Percentiles rank a stretch among this genome's conserved stretches.
phyloP scores from a whole-genome alignment of 257 asterid species.

The Ilex aquifolium region DNA sequence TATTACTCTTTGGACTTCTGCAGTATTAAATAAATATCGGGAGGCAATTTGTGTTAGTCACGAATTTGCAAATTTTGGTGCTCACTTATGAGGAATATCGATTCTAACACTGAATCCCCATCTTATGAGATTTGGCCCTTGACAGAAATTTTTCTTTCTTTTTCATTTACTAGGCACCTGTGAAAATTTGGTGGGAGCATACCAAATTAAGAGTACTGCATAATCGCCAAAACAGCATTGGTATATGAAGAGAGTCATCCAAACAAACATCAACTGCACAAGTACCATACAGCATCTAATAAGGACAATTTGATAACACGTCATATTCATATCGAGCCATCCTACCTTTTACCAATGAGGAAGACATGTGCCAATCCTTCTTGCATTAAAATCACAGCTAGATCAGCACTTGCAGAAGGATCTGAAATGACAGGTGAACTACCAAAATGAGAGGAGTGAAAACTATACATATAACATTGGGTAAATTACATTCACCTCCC shows the following conservation, averaged over 20 bases:
- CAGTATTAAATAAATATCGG: too few species aligned
- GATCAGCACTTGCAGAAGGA: constrained; percentile 91
- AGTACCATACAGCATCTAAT: not conserved
- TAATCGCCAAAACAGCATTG: not conserved
- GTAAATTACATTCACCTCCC: too few species aligned
- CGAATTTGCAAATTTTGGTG: too few species aligned
- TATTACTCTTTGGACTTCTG: too few species aligned
- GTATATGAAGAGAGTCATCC: not conserved
- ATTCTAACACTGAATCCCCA: too few species aligned
- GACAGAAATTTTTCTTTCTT: too few species aligned
- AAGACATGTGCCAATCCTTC: constrained; percentile 86
- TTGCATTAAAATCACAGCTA: constrained; percentile 93
- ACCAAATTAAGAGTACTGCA: not conserved
- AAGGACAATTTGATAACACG: constrained; percentile 7
- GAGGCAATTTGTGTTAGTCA: too few species aligned
- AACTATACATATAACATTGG: too few species aligned
- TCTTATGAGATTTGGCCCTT: too few species aligned
- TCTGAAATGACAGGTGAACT: constrained; percentile 35
- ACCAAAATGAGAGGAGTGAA: constrained; percentile 20
- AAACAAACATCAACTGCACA: not conserved
- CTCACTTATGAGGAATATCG: too few species aligned
- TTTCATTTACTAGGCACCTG: too few species aligned
- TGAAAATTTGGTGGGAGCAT: not conserved
- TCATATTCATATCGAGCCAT: not conserved
- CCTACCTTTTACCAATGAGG: constrained; percentile 87